Percentiles rank a stretch among this genome's conserved stretches.
Evolutionary conservation across 164 flowering plant species (phyloP).

Genomic region (Chimonanthus salicifolius): DNA sequence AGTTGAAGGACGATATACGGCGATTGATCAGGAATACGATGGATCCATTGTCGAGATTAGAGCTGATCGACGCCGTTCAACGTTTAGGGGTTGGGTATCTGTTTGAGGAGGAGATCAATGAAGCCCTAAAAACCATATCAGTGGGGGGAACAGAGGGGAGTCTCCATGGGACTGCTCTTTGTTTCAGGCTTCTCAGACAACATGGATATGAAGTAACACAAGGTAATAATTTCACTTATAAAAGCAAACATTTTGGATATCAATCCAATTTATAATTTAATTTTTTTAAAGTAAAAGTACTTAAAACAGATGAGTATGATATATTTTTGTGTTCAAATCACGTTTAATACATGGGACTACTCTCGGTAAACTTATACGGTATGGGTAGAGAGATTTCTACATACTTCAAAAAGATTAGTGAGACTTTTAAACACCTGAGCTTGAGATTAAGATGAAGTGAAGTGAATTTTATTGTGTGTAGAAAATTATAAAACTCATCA

Average conservation of each 20-base stretch:
- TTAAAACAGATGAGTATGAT: background rate
- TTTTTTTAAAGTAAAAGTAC: background rate
- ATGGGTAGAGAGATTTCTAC: too few species aligned
- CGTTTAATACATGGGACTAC: too few species aligned
- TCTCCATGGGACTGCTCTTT: constrained; percentile 19
- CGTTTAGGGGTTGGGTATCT: constrained; percentile 24
- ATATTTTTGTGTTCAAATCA: background rate
- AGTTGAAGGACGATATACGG: constrained; percentile 3
- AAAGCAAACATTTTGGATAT: background rate
- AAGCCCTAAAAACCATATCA: constrained; percentile 1
- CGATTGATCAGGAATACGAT: background rate
- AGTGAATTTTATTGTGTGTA: too few species aligned
- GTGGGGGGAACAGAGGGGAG: background rate
- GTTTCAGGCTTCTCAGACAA: constrained; percentile 25
- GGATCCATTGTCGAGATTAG: constrained; percentile 3
- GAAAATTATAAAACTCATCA: too few species aligned
- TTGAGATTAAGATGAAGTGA: too few species aligned
- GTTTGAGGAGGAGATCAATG: constrained; percentile 27
- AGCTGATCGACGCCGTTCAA: constrained; percentile 26
- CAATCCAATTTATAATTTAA: background rate
- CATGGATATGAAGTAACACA: constrained; percentile 9
- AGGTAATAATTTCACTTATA: constrained; percentile 4
- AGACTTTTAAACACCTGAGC: too few species aligned
- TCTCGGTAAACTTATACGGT: too few species aligned
- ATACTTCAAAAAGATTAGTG: too few species aligned